A percentile compares a stretch with the other conserved stretches of the same genome.
phyloP scores from a whole-genome alignment of 73 alveolate genomes.

The Tetrahymena thermophila region DNA sequence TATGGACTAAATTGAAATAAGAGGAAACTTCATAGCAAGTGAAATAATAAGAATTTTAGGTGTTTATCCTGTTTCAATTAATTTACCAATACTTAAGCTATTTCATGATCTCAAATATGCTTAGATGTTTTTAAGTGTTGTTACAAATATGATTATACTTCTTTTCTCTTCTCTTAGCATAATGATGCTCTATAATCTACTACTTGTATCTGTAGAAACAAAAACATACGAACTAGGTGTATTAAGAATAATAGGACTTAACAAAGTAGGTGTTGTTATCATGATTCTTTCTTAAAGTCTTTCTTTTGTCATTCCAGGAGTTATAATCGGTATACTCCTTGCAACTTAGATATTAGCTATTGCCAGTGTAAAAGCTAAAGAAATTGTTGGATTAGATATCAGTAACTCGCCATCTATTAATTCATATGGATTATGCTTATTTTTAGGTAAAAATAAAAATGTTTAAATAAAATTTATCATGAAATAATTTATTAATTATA shows the following conservation, averaged over 20 bases:
- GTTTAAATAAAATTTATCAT: background rate
- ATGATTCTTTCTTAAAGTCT: slow-evolving; percentile 61
- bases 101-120: slow-evolving; percentile 44
- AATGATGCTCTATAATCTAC: slow-evolving; percentile 64
- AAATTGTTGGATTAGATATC: slow-evolving; percentile 48
- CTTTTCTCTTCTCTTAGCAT: slow-evolving; percentile 61
- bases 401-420: slow-evolving; percentile 47
- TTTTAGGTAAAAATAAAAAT: background rate
- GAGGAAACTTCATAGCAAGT: slow-evolving; percentile 31
- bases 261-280: slow-evolving; percentile 56
- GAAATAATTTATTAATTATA: background rate
- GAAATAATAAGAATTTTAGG: slow-evolving; percentile 56
- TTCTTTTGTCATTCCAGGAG: slow-evolving; percentile 75
- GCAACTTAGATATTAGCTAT: slow-evolving; percentile 35
- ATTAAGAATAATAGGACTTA: slow-evolving; percentile 72
- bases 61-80: slow-evolving; percentile 50
- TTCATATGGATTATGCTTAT: slow-evolving; percentile 46
- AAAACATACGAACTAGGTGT: slow-evolving; percentile 80
- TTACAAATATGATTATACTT: slow-evolving; percentile 62
- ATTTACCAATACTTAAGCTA: slow-evolving; percentile 46
- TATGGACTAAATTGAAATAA: slow-evolving; percentile 49
- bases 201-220: slow-evolving; percentile 76
- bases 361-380: slow-evolving; percentile 21
- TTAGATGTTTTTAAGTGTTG: slow-evolving; percentile 61
- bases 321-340: slow-evolving; percentile 51